These are phyloP conservation scores for Ramularia endophylla DNA, from an alignment of 2,329 filamentous ascomycete species.

Conservation along the genomic window DNA sequence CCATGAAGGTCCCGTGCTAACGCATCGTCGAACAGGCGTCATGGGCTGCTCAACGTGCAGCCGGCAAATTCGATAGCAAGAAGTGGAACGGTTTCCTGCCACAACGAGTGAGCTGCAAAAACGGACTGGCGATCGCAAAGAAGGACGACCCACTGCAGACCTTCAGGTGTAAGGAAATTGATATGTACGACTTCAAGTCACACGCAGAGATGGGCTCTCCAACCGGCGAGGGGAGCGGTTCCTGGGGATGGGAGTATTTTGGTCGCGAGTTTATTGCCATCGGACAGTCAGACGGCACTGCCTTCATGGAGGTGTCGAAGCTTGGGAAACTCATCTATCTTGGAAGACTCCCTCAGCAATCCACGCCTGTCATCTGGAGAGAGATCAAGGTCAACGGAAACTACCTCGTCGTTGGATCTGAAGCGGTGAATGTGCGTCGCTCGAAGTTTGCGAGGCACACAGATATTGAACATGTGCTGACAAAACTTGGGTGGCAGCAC, in stretches of 20 bases:
- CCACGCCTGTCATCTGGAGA: conserved; percentile 46
- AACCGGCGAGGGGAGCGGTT: conserved; percentile 40
- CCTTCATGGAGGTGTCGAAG: conserved; percentile 48
- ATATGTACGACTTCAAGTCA: conserved; percentile 51
- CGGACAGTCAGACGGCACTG: conserved; percentile 50
- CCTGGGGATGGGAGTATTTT: conserved; percentile 51
- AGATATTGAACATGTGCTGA: conserved; percentile 50
- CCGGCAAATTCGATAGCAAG: conserved; percentile 20
- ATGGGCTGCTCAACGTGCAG: conserved; percentile 19
- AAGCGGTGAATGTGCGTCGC: conserved; percentile 40
- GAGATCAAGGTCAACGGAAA: conserved; percentile 45
- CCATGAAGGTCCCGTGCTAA: no score
- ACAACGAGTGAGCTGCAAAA: conserved; percentile 29
- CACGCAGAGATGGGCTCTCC: conserved; percentile 49
- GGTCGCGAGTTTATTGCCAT: conserved; percentile 52
- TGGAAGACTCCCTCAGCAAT: conserved; percentile 47
- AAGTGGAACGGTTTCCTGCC: conserved; percentile 13
- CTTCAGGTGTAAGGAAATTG: conserved; percentile 44
- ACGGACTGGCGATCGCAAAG: conserved; percentile 41
- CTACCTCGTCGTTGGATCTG: conserved; percentile 41
- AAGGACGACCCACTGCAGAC: conserved; percentile 44
- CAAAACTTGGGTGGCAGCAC: no score
- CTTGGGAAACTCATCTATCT: conserved; percentile 49
- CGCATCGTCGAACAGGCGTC: conserved; percentile 6
- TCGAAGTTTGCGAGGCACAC: conserved; percentile 57